These are phyloP conservation scores for Coniferiporia weirii DNA, from an alignment of 1,284 basidiomycete species.

Conservation along the genomic window DNA sequence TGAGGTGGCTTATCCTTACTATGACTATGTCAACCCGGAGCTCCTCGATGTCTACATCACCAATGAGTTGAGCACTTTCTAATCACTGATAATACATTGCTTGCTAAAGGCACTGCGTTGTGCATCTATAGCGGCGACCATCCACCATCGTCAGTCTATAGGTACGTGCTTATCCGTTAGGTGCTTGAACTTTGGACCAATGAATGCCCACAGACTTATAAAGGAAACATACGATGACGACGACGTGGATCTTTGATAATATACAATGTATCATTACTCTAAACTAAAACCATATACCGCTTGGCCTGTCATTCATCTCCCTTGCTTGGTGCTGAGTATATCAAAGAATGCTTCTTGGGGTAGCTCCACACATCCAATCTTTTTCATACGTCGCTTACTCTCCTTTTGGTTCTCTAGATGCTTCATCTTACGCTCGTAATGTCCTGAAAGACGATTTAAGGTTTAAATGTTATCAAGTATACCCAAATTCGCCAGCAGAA, in stretches of 20 bases:
- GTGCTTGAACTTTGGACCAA: constrained; percentile 15
- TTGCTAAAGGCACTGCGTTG: background rate
- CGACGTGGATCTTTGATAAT: constrained; percentile 62
- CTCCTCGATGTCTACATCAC: constrained; percentile 93
- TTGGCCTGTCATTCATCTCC: background rate
- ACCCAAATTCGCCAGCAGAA: constrained; percentile 13
- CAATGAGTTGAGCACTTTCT: constrained; percentile 72
- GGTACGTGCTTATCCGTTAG: constrained; percentile 36
- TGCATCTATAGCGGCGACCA: constrained; percentile 70
- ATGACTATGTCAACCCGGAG: constrained; percentile 92
- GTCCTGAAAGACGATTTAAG: constrained; percentile 40
- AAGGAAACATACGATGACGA: constrained; percentile 93
- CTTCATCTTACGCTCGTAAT: constrained; percentile 90
- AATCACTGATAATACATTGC: constrained; percentile 9
- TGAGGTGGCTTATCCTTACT: constrained; percentile 88
- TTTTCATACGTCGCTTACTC: constrained; percentile 83
- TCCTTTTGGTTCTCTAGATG: constrained; percentile 91
- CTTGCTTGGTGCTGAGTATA: constrained; percentile 56
- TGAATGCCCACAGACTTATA: constrained; percentile 50
- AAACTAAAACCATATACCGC: background rate
- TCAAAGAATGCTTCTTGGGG: constrained; percentile 91
- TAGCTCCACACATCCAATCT: constrained; percentile 79
- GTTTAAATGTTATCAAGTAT: constrained; percentile 14
- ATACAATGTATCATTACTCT: background rate
- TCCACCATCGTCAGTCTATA: constrained; percentile 86